These are phyloP conservation scores for Mycena latifolia DNA, from an alignment of 768 basidiomycete species.

Conservation along the genomic window DNA sequence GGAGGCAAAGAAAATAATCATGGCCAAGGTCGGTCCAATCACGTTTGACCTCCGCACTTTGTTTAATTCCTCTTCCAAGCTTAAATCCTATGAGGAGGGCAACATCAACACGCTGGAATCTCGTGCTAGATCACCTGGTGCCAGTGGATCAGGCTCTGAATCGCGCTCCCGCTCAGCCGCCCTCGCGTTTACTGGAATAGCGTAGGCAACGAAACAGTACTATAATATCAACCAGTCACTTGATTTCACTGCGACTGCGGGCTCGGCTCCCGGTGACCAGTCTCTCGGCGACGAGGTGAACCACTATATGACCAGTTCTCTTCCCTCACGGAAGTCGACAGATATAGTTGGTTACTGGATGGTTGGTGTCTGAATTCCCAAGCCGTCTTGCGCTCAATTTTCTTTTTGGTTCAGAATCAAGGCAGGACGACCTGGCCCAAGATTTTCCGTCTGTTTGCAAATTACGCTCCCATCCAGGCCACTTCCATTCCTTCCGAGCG, in stretches of 20 bases:
- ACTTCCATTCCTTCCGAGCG: constrained; percentile 3
- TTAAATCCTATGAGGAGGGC: constrained; percentile 3
- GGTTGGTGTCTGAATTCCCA: too few relatives aligned
- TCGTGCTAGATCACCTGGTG: constrained; percentile 3
- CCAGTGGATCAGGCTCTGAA: constrained; percentile 9
- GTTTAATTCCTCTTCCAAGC: constrained; percentile 3
- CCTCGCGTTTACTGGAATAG: constrained; percentile 1
- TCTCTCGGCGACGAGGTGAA: constrained; percentile 6
- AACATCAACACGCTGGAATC: neutral
- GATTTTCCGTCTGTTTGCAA: too few relatives aligned
- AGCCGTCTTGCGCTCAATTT: too few relatives aligned
- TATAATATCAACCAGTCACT: constrained; percentile 3
- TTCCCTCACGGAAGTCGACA: constrained; percentile 3
- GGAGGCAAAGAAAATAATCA: too few relatives aligned
- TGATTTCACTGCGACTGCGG: neutral
- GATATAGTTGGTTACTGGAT: constrained; percentile 7
- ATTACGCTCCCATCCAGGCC: too few relatives aligned
- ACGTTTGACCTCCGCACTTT: too few relatives aligned
- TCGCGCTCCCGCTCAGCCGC: neutral
- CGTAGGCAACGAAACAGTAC: constrained; percentile 2
- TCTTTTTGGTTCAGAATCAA: too few relatives aligned
- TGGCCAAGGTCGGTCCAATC: too few relatives aligned
- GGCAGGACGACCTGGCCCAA: too few relatives aligned
- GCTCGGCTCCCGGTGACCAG: neutral
- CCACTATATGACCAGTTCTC: constrained; percentile 10